Evolutionary conservation across 345 rosid genomes (phyloP).

Genomic region (Eucalyptus cloeziana): DNA sequence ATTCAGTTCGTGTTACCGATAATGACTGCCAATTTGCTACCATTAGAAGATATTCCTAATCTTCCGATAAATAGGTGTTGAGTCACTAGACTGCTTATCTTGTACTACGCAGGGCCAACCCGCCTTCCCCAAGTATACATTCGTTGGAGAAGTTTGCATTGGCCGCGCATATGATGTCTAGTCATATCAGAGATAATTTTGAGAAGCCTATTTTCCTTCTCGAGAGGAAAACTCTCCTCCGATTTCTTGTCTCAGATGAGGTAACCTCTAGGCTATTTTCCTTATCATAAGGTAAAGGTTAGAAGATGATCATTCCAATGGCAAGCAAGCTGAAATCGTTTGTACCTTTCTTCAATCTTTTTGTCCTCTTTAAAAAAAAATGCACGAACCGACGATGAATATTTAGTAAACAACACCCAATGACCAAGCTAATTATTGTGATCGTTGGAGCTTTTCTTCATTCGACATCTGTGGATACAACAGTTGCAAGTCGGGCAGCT

Average conservation of each 20-base stretch:
- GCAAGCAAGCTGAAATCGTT: not conserved
- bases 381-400: not conserved
- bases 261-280: constrained; percentile 1
- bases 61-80: too few species aligned
- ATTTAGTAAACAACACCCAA: not conserved
- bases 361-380: not conserved
- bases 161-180: not conserved
- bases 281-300: not conserved
- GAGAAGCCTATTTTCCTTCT: not conserved
- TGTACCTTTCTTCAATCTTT: not conserved
- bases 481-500: too few species aligned
- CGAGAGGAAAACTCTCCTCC: too few species aligned
- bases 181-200: not conserved
- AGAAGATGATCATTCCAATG: not conserved
- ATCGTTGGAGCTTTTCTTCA: not conserved
- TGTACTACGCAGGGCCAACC: too few species aligned
- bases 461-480: too few species aligned
- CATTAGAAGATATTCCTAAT: too few species aligned
- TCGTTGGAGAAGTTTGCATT: too few species aligned
- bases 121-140: too few species aligned
- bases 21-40: too few species aligned
- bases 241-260: not conserved
- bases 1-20: not conserved
- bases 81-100: too few species aligned
- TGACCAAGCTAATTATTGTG: not conserved